Percentiles rank a stretch among this genome's conserved stretches.
phyloP scores from a whole-genome alignment of 768 basidiomycete species.

The Coprinellus aureogranulatus region DNA sequence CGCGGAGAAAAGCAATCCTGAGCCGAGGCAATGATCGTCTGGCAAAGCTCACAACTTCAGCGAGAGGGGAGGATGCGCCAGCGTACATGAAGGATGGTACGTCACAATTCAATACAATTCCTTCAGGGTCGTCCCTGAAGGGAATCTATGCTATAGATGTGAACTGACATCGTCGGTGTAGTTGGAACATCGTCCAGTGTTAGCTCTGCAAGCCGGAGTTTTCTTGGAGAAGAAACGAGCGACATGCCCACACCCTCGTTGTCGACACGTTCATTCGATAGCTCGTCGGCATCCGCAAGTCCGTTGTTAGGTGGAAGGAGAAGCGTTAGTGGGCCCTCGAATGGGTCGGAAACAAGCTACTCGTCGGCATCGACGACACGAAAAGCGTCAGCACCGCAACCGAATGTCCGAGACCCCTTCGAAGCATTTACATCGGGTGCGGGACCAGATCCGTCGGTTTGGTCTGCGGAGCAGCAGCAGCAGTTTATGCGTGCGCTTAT shows the following conservation, averaged over 20 bases:
- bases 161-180: too few relatives aligned
- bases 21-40: conserved; percentile 70
- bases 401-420: conserved; percentile 12
- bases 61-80: conserved; percentile 65
- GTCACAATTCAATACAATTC: conserved; percentile 6
- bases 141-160: too few relatives aligned
- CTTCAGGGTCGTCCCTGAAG: background rate
- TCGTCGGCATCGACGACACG: conserved; percentile 2
- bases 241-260: conserved; percentile 37
- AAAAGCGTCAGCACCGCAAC: conserved; percentile 21
- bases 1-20: conserved; percentile 74
- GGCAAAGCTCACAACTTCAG: conserved; percentile 73
- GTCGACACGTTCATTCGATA: conserved; percentile 11
- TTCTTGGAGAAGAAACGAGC: conserved; percentile 46
- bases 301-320: conserved; percentile 12
- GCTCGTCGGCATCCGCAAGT: conserved; percentile 11
- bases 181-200: conserved; percentile 40
- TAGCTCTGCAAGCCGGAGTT: conserved; percentile 24
- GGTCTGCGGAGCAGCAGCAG: conserved; percentile 67
- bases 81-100: conserved; percentile 53
- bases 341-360: background rate
- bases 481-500: conserved; percentile 69
- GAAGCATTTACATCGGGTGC: conserved; percentile 21
- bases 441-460: conserved; percentile 52
- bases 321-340: conserved; percentile 1